These are phyloP conservation scores for Tylopilus subfusipes DNA, from an alignment of 768 basidiomycete genomes.

Conservation along the genomic window DNA sequence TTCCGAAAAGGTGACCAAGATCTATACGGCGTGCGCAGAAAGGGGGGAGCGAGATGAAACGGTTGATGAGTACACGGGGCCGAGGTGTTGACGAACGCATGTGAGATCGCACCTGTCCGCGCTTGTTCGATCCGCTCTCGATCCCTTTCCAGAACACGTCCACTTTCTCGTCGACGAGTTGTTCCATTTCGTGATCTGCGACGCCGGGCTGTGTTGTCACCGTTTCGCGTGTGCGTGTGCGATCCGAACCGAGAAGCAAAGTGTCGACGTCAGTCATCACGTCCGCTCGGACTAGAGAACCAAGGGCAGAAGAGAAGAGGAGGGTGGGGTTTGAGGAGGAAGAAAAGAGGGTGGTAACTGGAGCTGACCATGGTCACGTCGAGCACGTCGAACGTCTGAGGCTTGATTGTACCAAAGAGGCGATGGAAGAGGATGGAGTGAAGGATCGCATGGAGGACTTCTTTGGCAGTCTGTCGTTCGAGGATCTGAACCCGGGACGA, in stretches of 20 bases:
- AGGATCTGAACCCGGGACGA: slow-evolving; percentile 46
- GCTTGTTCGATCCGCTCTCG: slow-evolving; percentile 57
- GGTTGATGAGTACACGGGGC: slow-evolving; percentile 19
- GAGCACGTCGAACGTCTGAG: slow-evolving; percentile 71
- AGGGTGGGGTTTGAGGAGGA: too few species aligned
- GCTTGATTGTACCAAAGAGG: slow-evolving; percentile 75
- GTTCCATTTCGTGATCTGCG: slow-evolving; percentile 43
- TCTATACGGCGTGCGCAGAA: slow-evolving; percentile 29
- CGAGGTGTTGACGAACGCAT: not conserved
- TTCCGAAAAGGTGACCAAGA: slow-evolving; percentile 73
- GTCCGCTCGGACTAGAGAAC: not conserved
- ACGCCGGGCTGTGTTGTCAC: too few species aligned
- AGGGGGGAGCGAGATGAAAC: not conserved
- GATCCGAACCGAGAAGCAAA: not conserved
- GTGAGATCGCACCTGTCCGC: slow-evolving; percentile 54
- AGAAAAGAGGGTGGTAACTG: not conserved
- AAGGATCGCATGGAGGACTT: slow-evolving; percentile 72
- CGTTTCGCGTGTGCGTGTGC: not conserved
- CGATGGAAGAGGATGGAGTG: slow-evolving; percentile 83
- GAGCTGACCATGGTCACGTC: slow-evolving; percentile 77
- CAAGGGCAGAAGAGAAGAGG: too few species aligned
- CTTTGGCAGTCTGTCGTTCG: slow-evolving; percentile 68
- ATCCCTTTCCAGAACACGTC: slow-evolving; percentile 76
- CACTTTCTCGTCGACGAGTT: slow-evolving; percentile 71
- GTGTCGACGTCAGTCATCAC: not conserved